phyloP scores from a whole-genome alignment of 2,329 filamentous ascomycete species.

The Ceratocystis alfenasii region DNA sequence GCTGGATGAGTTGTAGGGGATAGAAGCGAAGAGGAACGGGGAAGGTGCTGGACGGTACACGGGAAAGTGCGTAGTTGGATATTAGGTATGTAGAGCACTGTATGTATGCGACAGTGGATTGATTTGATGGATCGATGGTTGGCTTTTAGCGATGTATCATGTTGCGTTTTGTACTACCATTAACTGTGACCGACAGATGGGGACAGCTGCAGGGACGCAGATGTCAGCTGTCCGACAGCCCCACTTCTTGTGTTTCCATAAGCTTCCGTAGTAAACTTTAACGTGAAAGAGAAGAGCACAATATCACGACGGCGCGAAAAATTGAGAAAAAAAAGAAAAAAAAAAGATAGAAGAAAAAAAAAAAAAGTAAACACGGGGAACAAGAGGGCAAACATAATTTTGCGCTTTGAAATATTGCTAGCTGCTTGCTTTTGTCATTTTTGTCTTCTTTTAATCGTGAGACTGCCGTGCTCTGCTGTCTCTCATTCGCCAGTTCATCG shows the following conservation, averaged over 20 bases:
- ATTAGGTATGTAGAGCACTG: not conserved
- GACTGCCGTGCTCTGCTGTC: not conserved
- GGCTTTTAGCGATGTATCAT: not conserved
- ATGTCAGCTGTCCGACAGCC: not conserved
- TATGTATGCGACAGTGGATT: not conserved
- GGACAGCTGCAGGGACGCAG: not conserved
- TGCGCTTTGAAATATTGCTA: no score
- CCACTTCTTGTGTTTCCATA: slow-evolving; percentile 15
- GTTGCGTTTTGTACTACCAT: not conserved
- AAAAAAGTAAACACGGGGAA: not conserved
- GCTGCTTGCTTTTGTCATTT: no score
- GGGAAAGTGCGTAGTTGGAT: not conserved
- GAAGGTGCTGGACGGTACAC: not conserved
- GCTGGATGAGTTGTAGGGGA: slow-evolving; percentile 19
- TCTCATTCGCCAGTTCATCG: slow-evolving; percentile 1
- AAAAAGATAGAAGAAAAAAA: not conserved
- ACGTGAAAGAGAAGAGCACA: slow-evolving; percentile 4
- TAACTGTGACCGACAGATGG: not conserved
- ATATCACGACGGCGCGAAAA: not conserved
- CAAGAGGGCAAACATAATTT: not conserved
- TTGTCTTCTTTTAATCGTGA: not conserved
- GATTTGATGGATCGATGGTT: not conserved
- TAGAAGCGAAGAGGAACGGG: not conserved
- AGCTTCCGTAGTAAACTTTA: slow-evolving; percentile 10
- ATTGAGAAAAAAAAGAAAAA: not conserved